Percentiles rank a stretch among this genome's conserved stretches.
Evolutionary conservation across 2,329 filamentous ascomycete genomes (phyloP).

Genomic region (Cytospora paraplurivora): DNA sequence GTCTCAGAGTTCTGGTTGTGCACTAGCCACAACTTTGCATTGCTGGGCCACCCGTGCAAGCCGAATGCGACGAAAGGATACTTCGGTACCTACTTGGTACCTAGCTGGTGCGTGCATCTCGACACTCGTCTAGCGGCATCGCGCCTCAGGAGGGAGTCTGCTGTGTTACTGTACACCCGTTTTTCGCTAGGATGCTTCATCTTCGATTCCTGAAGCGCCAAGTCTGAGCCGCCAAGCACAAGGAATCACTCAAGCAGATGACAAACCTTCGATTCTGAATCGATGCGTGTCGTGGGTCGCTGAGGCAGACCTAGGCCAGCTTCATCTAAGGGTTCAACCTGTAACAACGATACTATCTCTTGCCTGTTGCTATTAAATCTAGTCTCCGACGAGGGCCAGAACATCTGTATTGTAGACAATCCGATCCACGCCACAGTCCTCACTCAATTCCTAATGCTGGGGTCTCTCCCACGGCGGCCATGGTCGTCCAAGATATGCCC

Average conservation of each 20-base stretch:
- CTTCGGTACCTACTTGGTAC: background rate
- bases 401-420: conserved; percentile 1
- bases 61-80: conserved; percentile 3
- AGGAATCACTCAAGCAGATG: background rate
- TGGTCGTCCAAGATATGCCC: conserved; percentile 5
- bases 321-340: background rate
- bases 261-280: background rate
- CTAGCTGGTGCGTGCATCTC: background rate
- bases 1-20: conserved; percentile 5
- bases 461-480: conserved; percentile 13
- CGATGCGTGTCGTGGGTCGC: no score
- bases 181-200: conserved; percentile 10
- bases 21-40: conserved; percentile 17
- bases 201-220: background rate
- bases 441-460: background rate
- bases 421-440: background rate
- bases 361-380: background rate
- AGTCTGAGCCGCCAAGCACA: no score
- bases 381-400: background rate
- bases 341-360: background rate
- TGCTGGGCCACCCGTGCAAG: conserved; percentile 9
- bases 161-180: background rate
- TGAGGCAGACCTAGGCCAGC: no score
- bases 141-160: background rate
- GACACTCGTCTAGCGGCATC: background rate